Evolutionary conservation across 1,139 yeast genomes (phyloP).

Genomic region (Nematodospora anomalae): DNA sequence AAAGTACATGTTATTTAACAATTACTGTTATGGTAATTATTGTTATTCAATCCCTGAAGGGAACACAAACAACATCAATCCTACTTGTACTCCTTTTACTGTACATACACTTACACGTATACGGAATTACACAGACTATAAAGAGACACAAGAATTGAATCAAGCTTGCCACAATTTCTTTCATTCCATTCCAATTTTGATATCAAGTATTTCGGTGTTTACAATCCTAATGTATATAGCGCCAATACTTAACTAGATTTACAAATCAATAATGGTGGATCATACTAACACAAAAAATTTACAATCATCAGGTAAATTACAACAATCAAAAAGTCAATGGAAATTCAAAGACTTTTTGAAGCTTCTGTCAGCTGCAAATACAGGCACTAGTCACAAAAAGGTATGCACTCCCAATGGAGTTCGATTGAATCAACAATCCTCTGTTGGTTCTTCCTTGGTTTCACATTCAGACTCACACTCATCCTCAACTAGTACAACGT

Average conservation of each 20-base stretch:
- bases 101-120: no score
- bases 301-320: not conserved
- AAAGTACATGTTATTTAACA: no score
- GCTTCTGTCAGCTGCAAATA: constrained; percentile 7
- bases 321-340: constrained; percentile 2
- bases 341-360: constrained; percentile 8
- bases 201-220: no score
- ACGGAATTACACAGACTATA: no score
- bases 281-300: not conserved
- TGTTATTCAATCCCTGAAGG: no score
- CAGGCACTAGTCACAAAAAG: constrained; percentile 3
- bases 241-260: constrained; percentile 9
- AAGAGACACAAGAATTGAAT: no score
- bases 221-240: not conserved
- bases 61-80: no score
- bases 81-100: no score
- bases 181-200: no score
- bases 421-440: constrained; percentile 1
- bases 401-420: constrained; percentile 5
- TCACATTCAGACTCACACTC: constrained; percentile 4
- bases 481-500: constrained; percentile 5
- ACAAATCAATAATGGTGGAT: constrained; percentile 4
- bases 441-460: not conserved
- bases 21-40: no score
- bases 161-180: no score